phyloP scores from a whole-genome alignment of 768 basidiomycete species.

The Lentinus tigrinus region DNA sequence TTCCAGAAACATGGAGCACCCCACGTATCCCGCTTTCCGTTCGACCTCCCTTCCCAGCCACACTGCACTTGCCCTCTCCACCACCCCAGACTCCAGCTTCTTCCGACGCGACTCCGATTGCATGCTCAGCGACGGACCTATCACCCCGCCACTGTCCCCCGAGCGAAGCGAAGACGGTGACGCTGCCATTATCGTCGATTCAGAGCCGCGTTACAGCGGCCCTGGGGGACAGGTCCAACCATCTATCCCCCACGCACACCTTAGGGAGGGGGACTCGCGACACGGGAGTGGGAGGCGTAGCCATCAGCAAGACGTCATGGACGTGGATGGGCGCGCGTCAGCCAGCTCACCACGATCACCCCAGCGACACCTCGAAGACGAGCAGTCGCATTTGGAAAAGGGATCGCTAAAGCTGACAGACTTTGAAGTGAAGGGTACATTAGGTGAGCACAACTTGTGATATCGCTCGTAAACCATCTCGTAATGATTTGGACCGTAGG shows the following conservation, averaged over 20 bases:
- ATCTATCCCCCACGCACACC: constrained; percentile 2
- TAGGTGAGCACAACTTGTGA: constrained; percentile 48
- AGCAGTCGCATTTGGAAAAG: constrained; percentile 57
- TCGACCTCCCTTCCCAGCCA: constrained; percentile 27
- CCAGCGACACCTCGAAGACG: constrained; percentile 64
- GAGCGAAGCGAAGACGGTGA: constrained; percentile 43
- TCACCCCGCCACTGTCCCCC: constrained; percentile 72
- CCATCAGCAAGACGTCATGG: constrained; percentile 23
- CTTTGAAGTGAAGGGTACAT: constrained; percentile 77
- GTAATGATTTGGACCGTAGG: constrained; percentile 44
- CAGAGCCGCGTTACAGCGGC: constrained; percentile 37
- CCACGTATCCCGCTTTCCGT: constrained; percentile 24
- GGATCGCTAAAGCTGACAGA: constrained; percentile 67
- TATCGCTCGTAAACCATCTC: not conserved
- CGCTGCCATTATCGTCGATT: constrained; percentile 37
- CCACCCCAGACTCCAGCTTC: constrained; percentile 13
- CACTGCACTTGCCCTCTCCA: constrained; percentile 14
- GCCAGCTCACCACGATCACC: constrained; percentile 37
- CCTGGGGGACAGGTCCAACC: constrained; percentile 20
- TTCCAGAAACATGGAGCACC: constrained; percentile 21
- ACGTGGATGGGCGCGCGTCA: constrained; percentile 18
- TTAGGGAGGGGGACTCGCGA: constrained; percentile 1
- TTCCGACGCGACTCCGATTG: constrained; percentile 40
- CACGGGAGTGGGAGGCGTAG: constrained; percentile 10
- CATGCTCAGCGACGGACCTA: constrained; percentile 54